A percentile compares a stretch with the other conserved stretches of the same genome.
Conservation (phyloP, 495 filamentous ascomycete species). For the Ramalina intermedia region DNA sequence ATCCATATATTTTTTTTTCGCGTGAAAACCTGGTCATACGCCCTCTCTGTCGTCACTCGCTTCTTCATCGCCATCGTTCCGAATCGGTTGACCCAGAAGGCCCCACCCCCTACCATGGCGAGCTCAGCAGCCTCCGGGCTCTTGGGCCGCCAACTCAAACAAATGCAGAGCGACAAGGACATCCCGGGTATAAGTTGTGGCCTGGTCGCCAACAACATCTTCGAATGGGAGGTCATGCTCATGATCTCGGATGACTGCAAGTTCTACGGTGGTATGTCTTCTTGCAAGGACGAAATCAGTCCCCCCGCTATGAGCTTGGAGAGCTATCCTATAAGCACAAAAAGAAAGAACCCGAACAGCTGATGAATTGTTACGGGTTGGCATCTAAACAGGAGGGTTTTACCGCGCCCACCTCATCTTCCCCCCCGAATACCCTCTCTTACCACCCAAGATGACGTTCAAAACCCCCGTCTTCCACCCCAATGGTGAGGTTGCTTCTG, state of each 20-base stretch:
- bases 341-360: background rate
- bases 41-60: too few relatives aligned
- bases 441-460: slow-evolving; percentile 88
- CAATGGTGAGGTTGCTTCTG: slow-evolving; percentile 41
- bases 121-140: slow-evolving; percentile 53
- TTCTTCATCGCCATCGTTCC: too few relatives aligned
- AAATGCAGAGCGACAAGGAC: slow-evolving; percentile 84
- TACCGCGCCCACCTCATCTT: slow-evolving; percentile 73
- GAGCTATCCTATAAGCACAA: background rate
- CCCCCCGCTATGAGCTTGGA: background rate
- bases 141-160: slow-evolving; percentile 72
- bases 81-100: too few relatives aligned
- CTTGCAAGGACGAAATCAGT: background rate
- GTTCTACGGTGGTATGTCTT: slow-evolving; percentile 68
- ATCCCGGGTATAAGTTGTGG: slow-evolving; percentile 90
- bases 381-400: slow-evolving; percentile 51
- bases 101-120: slow-evolving; percentile 22
- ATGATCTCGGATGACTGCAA: slow-evolving; percentile 97
- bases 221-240: slow-evolving; percentile 97
- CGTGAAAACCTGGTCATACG: too few relatives aligned
- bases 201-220: slow-evolving; percentile 77
- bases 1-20: too few relatives aligned
- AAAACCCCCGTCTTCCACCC: slow-evolving; percentile 84
- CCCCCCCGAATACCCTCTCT: slow-evolving; percentile 69
- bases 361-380: background rate